A percentile compares a stretch with the other conserved stretches of the same genome.
phyloP scores from a whole-genome alignment of 257 asterid species.

The Solanum bulbocastanum region DNA sequence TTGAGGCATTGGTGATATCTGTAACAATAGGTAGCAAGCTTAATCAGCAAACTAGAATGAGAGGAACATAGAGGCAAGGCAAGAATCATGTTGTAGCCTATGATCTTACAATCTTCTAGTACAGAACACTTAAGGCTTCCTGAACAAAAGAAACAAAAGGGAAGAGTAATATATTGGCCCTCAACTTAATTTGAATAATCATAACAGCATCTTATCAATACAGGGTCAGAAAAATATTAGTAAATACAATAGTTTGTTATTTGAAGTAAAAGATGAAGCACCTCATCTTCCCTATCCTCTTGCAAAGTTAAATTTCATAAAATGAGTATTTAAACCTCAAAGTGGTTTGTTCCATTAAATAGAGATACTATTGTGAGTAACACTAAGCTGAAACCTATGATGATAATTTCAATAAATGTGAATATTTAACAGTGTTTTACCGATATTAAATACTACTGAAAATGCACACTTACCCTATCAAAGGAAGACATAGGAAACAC shows the following conservation, averaged over 20 bases:
- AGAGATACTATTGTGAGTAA: background rate
- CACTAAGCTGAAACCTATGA: background rate
- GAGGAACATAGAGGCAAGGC: background rate
- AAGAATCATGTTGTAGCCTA: background rate
- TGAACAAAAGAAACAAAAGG: background rate
- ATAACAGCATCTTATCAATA: background rate
- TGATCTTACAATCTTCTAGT: background rate
- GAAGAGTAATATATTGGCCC: background rate
- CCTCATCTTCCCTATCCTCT: background rate
- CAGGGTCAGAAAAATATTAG: background rate
- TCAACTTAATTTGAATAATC: background rate
- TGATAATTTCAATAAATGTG: background rate
- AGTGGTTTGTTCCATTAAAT: background rate
- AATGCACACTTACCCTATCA: background rate
- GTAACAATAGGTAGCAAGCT: conserved; percentile 10
- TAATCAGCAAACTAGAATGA: background rate
- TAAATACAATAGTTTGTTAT: background rate
- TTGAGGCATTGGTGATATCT: conserved; percentile 59
- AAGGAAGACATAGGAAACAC: background rate
- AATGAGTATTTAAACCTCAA: background rate
- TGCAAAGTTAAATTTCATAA: background rate
- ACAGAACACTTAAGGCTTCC: background rate
- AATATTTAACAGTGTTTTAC: background rate
- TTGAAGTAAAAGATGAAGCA: background rate
- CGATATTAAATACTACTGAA: background rate